Evolutionary conservation across 352 stramenopile genomes (phyloP), one percentile per base, ranked within the genome.

Genomic region (Pythium utonaiense): DNA sequence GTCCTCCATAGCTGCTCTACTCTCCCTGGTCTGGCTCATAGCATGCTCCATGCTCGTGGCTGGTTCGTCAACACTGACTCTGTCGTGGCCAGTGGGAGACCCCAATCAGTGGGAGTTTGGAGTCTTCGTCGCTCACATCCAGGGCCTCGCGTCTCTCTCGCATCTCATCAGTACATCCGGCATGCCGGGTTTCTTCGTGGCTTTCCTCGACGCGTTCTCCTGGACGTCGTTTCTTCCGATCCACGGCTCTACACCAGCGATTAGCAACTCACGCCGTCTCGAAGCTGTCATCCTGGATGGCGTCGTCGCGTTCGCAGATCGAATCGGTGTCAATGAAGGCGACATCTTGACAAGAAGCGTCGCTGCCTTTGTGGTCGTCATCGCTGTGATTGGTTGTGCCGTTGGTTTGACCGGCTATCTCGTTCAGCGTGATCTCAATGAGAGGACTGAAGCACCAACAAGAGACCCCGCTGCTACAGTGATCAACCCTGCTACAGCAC

Each of bases 91-190:
- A 17, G 0, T 40, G 13, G 47, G 25, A 16, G 47, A 42, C 16
- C 66, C 66, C 31, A 73, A 70, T 42, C 48, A 53, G 21, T 73
- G 66, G 66, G 66, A 73, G 42, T 53, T 70, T 24, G 33, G 53
- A 0, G 31, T 61, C 14, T 70, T 64, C 38, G 45, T 70, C 28
- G 53, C 31, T n/a, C 70, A 68, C 33, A 22, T 73, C 24, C 66
- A 73, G 42, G 9, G 19, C 3, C 44, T 73, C 27, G 21, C 47
- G n/a, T 56, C 61, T 12, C 14, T 69, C 13, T 57, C 45, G 17
- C 41, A 68, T 1, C 6, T 45, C 16, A 62, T 54, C 14, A 25
- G 56, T 14, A 33, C 42, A 30, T 55, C 2, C 3, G 14, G 16
- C 1, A 44, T 50, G 30, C 62, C 62, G 0, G n/a, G 60, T 4